Evolutionary conservation across 2,329 filamentous ascomycete species (phyloP), one percentile per base, ranked within the genome.

Genomic region (Claviceps maximensis): DNA sequence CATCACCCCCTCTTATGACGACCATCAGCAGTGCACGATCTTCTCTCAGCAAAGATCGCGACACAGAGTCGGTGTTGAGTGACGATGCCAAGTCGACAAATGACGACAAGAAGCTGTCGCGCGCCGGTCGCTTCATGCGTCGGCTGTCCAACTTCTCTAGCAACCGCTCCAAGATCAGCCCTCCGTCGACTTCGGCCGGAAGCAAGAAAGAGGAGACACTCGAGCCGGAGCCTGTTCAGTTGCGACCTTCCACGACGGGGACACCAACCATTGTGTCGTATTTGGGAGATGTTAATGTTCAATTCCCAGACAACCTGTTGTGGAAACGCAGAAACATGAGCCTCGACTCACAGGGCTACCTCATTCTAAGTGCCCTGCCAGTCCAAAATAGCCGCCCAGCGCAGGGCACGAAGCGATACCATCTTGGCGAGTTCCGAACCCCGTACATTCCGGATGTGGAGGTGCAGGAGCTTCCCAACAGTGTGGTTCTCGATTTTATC

Each of bases 321-420:
- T 98, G 93, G 93, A 98, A 97, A 73, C 86, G 91, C 52, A 83
- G 93, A 55, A 89, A 85, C 62, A 83, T 96, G 69, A 85, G 85
- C 58, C 80, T 98, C 53, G 90, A 97, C 66, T 81, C 83, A 9
- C 77, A 86, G 55, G 93, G 91, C 19, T 89, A 86, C 68, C 73
- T 98, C 41, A 83, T 95, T 54, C 77, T 98, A 56, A 87, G 84
- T 44, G 69, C 79, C 58, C 60, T 74, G 63, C 70, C 78, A 68
- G 72, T 81, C 66, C 74, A 78, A 74, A 71, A 74, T 54, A 80
- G 69, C 54, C 63, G 68, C 15, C 65, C 66, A 3, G 72, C 69
- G 6, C 63, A 68, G 36, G 71, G 72, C 25, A 69, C 83, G 53
- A 90, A 90, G 71, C 82, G 85, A 55, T 97, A 89, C 66, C 87